Conservation (phyloP, 1,284 basidiomycete genomes). For the Cronartium ribicola region DNA sequence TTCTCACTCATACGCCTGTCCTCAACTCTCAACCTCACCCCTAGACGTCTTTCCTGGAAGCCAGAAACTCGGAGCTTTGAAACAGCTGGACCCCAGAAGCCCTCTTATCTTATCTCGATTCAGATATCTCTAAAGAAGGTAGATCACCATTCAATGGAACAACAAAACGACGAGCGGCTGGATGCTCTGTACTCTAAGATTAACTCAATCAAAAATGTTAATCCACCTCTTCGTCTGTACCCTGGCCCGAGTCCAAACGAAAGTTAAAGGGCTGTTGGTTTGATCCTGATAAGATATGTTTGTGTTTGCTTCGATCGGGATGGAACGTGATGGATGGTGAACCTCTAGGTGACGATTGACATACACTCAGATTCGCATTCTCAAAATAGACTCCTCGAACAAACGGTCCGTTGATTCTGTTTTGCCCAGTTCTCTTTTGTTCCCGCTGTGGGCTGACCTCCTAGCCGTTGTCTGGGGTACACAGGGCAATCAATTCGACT, state of each 20-base stretch:
- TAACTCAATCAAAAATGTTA: slow-evolving; percentile 34
- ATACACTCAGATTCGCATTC: slow-evolving; percentile 32
- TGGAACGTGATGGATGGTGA: not conserved
- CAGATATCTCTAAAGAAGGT: too few species aligned
- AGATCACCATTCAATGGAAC: too few species aligned
- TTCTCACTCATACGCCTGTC: too few species aligned
- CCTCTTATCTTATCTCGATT: too few species aligned
- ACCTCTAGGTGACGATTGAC: slow-evolving; percentile 36
- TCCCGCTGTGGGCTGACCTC: not conserved
- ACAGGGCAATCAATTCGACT: too few species aligned
- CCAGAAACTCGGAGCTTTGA: too few species aligned
- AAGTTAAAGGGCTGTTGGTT: not conserved
- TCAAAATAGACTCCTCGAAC: slow-evolving; percentile 26
- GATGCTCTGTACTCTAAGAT: slow-evolving; percentile 38
- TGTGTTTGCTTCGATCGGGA: not conserved
- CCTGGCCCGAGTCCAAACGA: not conserved
- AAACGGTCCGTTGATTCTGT: not conserved
- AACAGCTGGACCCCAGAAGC: too few species aligned
- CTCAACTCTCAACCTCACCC: too few species aligned
- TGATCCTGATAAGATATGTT: not conserved
- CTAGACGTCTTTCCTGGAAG: too few species aligned
- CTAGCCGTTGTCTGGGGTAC: too few species aligned
- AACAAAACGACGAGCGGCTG: slow-evolving; percentile 36
- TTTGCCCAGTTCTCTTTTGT: not conserved
- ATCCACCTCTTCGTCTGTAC: not conserved